A percentile compares a stretch with the other conserved stretches of the same genome.
These are phyloP conservation scores for Lithocarpus polystachyus DNA, from an alignment of 306 rosid genomes.

Conservation along the genomic window DNA sequence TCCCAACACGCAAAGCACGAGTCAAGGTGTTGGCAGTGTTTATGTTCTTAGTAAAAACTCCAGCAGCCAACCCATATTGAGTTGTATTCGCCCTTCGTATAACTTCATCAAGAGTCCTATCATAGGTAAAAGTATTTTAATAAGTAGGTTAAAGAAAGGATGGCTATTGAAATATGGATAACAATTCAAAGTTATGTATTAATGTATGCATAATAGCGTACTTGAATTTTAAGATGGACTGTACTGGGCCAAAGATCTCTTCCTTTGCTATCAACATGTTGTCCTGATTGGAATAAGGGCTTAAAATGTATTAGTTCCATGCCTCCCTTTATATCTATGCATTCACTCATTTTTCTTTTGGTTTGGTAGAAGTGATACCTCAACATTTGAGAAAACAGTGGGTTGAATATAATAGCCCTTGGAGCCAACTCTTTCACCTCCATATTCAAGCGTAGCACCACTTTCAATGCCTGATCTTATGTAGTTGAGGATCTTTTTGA, in stretches of 20 bases:
- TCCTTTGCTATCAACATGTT: conserved; percentile 53
- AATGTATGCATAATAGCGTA: conserved; percentile 10
- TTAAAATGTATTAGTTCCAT: background rate
- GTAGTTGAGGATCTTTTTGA: conserved; percentile 47
- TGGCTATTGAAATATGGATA: conserved; percentile 1
- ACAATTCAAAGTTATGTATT: background rate
- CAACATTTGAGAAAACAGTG: conserved; percentile 51
- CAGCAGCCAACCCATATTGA: conserved; percentile 75
- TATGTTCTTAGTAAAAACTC: conserved; percentile 68
- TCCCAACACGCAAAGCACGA: conserved; percentile 77
- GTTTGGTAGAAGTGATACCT: conserved; percentile 17
- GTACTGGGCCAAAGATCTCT: conserved; percentile 56
- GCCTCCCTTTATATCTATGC: background rate
- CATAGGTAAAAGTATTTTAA: conserved; percentile 8
- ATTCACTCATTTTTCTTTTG: background rate
- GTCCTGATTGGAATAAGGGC: conserved; percentile 22
- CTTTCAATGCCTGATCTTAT: conserved; percentile 36
- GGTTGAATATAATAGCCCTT: conserved; percentile 70
- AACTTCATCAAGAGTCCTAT: conserved; percentile 49
- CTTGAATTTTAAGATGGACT: conserved; percentile 70
- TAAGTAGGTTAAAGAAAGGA: background rate
- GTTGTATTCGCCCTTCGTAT: conserved; percentile 64
- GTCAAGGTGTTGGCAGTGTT: conserved; percentile 62
- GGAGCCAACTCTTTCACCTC: conserved; percentile 45
- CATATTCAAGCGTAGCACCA: conserved; percentile 47